Percentiles rank a stretch among this genome's conserved stretches.
These are phyloP conservation scores for Epichloe typhina DNA, from an alignment of 2,329 filamentous ascomycete species.

Conservation along the genomic window DNA sequence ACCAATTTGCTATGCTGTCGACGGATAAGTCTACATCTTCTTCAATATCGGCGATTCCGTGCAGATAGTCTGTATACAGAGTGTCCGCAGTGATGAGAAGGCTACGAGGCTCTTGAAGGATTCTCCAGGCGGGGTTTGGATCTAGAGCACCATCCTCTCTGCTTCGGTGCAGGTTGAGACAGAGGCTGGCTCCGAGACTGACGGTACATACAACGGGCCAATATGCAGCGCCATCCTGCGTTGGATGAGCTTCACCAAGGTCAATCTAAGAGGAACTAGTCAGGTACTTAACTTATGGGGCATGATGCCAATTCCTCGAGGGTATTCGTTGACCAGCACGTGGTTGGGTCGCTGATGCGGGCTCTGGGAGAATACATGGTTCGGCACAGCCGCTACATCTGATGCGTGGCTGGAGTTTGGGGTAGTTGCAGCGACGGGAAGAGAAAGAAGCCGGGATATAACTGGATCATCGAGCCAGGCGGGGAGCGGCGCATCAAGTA, in stretches of 20 bases:
- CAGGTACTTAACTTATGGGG: constrained; percentile 55
- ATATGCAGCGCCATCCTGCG: constrained; percentile 69
- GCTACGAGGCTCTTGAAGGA: constrained; percentile 77
- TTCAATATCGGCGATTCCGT: constrained; percentile 57
- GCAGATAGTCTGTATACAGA: constrained; percentile 58
- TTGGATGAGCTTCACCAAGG: constrained; percentile 19
- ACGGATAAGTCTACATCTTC: constrained; percentile 52
- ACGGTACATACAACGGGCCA: constrained; percentile 81
- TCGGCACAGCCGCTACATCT: background rate
- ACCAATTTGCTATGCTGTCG: constrained; percentile 59
- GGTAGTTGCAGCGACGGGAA: constrained; percentile 23
- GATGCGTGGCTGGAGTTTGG: background rate
- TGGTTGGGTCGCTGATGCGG: constrained; percentile 75
- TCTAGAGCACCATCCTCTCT: constrained; percentile 46
- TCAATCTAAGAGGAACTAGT: constrained; percentile 4
- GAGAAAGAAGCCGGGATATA: constrained; percentile 44
- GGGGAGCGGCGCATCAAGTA: constrained; percentile 64
- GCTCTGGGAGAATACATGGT: constrained; percentile 44
- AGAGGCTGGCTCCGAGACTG: constrained; percentile 64
- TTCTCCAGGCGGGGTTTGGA: constrained; percentile 34
- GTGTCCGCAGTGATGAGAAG: constrained; percentile 57
- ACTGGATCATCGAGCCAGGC: constrained; percentile 61
- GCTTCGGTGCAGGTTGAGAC: constrained; percentile 62
- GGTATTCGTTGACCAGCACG: constrained; percentile 87
- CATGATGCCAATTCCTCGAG: constrained; percentile 85